Percentiles rank a stretch among this genome's conserved stretches.
Evolutionary conservation across 306 rosid species (phyloP).

Genomic region (Aeschynomene evenia): DNA sequence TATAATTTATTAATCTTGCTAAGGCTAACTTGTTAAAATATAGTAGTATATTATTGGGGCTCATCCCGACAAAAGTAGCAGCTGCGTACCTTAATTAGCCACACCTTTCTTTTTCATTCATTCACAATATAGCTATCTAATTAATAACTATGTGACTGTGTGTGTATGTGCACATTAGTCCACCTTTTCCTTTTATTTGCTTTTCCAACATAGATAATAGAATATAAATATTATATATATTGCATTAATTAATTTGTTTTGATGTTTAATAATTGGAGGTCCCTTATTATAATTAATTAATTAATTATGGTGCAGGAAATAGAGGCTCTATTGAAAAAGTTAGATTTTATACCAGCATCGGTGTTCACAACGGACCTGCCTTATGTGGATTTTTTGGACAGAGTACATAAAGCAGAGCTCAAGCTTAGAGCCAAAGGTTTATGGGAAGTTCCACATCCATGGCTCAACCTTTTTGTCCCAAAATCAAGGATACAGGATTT

Average conservation of each 20-base stretch:
- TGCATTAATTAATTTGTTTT: background rate
- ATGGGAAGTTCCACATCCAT: slow-evolving; percentile 98
- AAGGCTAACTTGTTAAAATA: slow-evolving; percentile 9
- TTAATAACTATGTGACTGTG: background rate
- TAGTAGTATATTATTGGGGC: too few relatives aligned
- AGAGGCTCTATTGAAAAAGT: slow-evolving; percentile 48
- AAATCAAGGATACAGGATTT: slow-evolving; percentile 83
- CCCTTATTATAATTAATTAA: too few relatives aligned
- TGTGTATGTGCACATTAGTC: background rate
- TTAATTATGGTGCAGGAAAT: slow-evolving; percentile 63
- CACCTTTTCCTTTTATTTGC: background rate
- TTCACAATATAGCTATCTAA: background rate
- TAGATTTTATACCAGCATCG: slow-evolving; percentile 63
- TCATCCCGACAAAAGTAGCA: slow-evolving; percentile 24
- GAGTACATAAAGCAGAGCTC: slow-evolving; percentile 90
- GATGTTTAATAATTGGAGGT: background rate
- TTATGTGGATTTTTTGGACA: slow-evolving; percentile 88
- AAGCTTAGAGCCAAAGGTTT: slow-evolving; percentile 84
- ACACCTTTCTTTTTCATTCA: slow-evolving; percentile 21
- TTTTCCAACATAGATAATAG: background rate
- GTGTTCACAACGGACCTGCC: slow-evolving; percentile 82
- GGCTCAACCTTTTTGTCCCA: slow-evolving; percentile 96
- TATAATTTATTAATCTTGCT: background rate
- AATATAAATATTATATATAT: too few relatives aligned
- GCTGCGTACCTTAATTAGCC: background rate